A percentile compares a stretch with the other conserved stretches of the same genome.
These are phyloP conservation scores for Diversispora epigaea DNA, from an alignment of 192 early-diverging fungal species.

Conservation along the genomic window DNA sequence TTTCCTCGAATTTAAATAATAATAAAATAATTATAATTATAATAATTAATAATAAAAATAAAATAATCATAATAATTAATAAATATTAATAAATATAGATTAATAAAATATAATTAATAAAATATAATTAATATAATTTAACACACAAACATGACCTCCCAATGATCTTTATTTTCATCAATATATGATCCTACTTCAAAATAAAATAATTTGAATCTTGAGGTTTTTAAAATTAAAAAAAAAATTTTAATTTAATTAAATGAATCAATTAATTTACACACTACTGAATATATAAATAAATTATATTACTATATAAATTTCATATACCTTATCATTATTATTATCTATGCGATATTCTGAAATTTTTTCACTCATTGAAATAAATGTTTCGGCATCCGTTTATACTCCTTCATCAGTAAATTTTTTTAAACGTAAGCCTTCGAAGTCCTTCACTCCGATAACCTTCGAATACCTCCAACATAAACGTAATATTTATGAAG, in stretches of 20 bases:
- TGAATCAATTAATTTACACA: background rate
- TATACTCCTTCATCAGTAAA: no score
- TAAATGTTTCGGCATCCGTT: conserved; percentile 63
- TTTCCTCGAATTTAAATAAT: conserved; percentile 53
- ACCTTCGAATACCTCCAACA: no score
- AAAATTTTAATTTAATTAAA: conserved; percentile 5
- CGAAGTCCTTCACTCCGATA: no score
- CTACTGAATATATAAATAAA: no score
- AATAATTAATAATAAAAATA: background rate
- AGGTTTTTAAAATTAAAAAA: conserved; percentile 68
- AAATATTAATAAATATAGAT: no score
- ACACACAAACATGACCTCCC: conserved; percentile 66
- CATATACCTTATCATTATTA: conserved; percentile 48
- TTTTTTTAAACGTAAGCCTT: no score
- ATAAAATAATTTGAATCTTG: conserved; percentile 71
- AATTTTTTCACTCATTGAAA: conserved; percentile 71
- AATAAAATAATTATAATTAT: no score
- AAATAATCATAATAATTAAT: no score
- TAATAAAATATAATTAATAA: no score
- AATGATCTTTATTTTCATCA: conserved; percentile 83
- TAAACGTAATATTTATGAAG: no score
- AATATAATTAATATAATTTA: background rate
- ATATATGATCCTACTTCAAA: conserved; percentile 91
- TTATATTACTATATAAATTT: conserved; percentile 69
- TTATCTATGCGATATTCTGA: conserved; percentile 62